Conservation (phyloP, 2,329 filamentous ascomycete species). For the Fusarium papillatum region DNA sequence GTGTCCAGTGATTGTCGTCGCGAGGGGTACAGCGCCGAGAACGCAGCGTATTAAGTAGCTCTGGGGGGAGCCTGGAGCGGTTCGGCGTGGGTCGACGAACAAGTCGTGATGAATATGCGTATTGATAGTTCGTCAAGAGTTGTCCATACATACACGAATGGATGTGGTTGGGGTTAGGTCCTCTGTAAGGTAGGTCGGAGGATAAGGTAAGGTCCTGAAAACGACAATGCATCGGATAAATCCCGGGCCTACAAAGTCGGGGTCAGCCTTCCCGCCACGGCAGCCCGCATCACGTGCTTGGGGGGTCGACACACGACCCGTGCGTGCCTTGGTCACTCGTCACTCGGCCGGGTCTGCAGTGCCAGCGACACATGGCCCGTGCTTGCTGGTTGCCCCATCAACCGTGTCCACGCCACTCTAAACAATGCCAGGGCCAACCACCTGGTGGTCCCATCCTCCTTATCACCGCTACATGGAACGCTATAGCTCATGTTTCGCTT, state of each 20-base stretch:
- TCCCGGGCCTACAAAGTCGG: constrained; percentile 44
- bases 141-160: constrained; percentile 37
- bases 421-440: constrained; percentile 36
- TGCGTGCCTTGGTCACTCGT: not conserved
- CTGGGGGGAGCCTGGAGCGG: constrained; percentile 38
- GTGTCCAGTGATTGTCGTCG: constrained; percentile 40
- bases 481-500: constrained; percentile 28
- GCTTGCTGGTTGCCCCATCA: constrained; percentile 34
- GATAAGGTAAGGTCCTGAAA: constrained; percentile 51
- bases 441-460: constrained; percentile 21
- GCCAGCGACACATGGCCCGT: constrained; percentile 5
- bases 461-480: constrained; percentile 29
- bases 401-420: constrained; percentile 30
- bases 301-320: not conserved
- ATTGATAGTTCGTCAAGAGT: constrained; percentile 45
- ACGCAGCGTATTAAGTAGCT: constrained; percentile 43
- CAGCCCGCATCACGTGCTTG: constrained; percentile 45
- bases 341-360: not conserved
- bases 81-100: constrained; percentile 38
- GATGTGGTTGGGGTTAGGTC: constrained; percentile 43
- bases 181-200: constrained; percentile 34
- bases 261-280: constrained; percentile 11
- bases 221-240: constrained; percentile 46
- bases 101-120: constrained; percentile 42
- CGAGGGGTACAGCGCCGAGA: constrained; percentile 33